These are phyloP conservation scores for Sclerotiophoma versabilis DNA, from an alignment of 2,329 filamentous ascomycete species.

Conservation along the genomic window DNA sequence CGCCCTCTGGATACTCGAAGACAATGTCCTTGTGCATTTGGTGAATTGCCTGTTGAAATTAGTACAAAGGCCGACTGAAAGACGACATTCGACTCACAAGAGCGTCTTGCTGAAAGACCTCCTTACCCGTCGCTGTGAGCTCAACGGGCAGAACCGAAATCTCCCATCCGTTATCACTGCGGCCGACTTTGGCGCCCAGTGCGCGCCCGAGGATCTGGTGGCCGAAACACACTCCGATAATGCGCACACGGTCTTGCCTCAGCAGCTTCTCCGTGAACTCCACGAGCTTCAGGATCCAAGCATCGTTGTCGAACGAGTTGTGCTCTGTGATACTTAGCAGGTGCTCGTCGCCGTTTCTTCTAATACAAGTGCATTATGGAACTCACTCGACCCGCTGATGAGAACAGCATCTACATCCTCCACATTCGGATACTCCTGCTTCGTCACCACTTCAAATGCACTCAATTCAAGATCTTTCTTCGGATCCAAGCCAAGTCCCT, in stretches of 20 bases:
- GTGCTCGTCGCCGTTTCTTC: not conserved
- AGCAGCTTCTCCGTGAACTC: slow-evolving; percentile 70
- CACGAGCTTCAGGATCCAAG: slow-evolving; percentile 79
- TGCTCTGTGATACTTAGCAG: slow-evolving; percentile 58
- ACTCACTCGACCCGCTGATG: slow-evolving; percentile 72
- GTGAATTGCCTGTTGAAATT: slow-evolving; percentile 76
- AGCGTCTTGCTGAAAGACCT: slow-evolving; percentile 72
- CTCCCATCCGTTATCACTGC: slow-evolving; percentile 79
- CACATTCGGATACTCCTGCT: slow-evolving; percentile 73
- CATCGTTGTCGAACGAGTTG: slow-evolving; percentile 74
- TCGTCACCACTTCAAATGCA: slow-evolving; percentile 73
- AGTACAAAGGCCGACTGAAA: too few species aligned
- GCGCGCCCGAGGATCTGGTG: slow-evolving; percentile 84
- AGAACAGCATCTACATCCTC: slow-evolving; percentile 81
- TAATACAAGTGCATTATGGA: slow-evolving; percentile 31
- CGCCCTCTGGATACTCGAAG: slow-evolving; percentile 66
- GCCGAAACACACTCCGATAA: slow-evolving; percentile 87
- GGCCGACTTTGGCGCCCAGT: slow-evolving; percentile 70
- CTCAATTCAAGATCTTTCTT: slow-evolving; percentile 63
- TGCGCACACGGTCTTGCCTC: slow-evolving; percentile 66
- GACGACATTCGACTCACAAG: slow-evolving; percentile 60
- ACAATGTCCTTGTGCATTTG: slow-evolving; percentile 90
- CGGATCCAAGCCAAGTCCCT: slow-evolving; percentile 52
- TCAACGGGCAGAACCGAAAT: slow-evolving; percentile 74
- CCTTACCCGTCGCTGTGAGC: slow-evolving; percentile 72